Conservation (phyloP, 1,284 basidiomycete species). For the Pterulicium gracile region DNA sequence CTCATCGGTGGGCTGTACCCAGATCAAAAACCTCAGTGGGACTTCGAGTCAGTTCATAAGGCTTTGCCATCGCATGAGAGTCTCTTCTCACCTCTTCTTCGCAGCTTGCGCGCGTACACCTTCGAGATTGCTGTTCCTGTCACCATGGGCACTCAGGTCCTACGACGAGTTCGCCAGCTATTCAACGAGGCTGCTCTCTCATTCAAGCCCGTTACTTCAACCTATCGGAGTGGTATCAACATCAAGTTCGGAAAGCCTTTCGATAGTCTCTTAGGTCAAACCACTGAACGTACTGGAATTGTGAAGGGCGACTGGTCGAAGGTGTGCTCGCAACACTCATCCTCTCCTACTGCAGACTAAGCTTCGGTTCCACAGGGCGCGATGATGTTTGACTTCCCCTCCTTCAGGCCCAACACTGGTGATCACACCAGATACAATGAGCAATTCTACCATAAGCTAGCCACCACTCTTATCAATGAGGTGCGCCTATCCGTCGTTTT, state of each 20-base stretch:
- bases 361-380: slow-evolving; percentile 17
- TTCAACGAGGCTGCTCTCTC: slow-evolving; percentile 21
- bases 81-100: too few species aligned
- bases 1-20: slow-evolving; percentile 25
- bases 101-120: slow-evolving; percentile 19
- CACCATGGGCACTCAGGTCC: slow-evolving; percentile 18
- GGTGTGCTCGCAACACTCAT: slow-evolving; percentile 9
- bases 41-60: slow-evolving; percentile 14
- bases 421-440: slow-evolving; percentile 24
- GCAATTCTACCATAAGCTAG: slow-evolving; percentile 18
- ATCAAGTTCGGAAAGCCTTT: slow-evolving; percentile 26
- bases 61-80: too few species aligned
- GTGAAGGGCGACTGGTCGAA: slow-evolving; percentile 24
- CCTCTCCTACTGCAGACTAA: not conserved
- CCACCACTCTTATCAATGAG: slow-evolving; percentile 22
- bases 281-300: slow-evolving; percentile 18
- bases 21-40: slow-evolving; percentile 20
- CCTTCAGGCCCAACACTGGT: slow-evolving; percentile 21
- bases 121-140: slow-evolving; percentile 24
- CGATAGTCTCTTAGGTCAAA: slow-evolving; percentile 24
- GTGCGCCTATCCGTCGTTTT: slow-evolving; percentile 3
- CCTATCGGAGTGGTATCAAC: slow-evolving; percentile 25
- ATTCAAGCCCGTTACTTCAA: slow-evolving; percentile 22
- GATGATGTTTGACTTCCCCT: slow-evolving; percentile 27
- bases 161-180: slow-evolving; percentile 21